Base-by-base conservation (phyloP, 768 basidiomycete genomes). In the Lentinula aciculospora region DNA sequence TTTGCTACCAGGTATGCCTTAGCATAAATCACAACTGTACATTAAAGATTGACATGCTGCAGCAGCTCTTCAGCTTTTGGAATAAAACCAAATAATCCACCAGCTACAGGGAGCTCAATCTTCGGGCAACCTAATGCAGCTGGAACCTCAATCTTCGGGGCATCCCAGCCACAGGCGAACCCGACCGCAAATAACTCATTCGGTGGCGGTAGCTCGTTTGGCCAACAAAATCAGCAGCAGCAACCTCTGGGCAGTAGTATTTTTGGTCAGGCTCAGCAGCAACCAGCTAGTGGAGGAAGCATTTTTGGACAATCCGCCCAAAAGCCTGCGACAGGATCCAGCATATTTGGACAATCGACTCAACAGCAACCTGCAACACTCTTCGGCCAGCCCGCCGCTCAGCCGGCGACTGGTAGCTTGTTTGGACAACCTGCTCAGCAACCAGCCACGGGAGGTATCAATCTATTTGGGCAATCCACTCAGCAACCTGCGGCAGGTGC, bases 101-200 rank as follows among this genome's bases (percentile, higher is more conserved):
- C 55, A 19, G 64, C 68, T 6, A 59, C 67, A 27, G 57, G 59
- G 54, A 59, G 61, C 50, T 19, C 45, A 37, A 53, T 71, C 34
- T 72, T 74, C 49, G 65, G 73, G 10, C 58, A 66, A 57, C 63
- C 66, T 34, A 74, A 72, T 58, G 63, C 74, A 27, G 59, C 65
- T 47, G 65, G 64, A 17, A 50, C 28, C 23, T 66, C 71, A 15
- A 62, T 77, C 54, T 81, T 81, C 67, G 77, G 76, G 17, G 58
- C 59, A 31, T 63, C 67, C 45, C 69, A 68, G 50, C 72, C 68
- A 4, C 68, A 66, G 53, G 29, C 53, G 12, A 53, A 53, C 25
- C 12, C 28, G 5, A 55, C 36, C 17, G 32, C 53, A 44, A 55
- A 55, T 21, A 27, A 7, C 15, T 17, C 32, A 15, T 55, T 55